Percentiles rank a stretch among this genome's conserved stretches.
These are phyloP conservation scores for Aurinia saxatilis DNA, from an alignment of 345 rosid genomes.

Conservation along the genomic window DNA sequence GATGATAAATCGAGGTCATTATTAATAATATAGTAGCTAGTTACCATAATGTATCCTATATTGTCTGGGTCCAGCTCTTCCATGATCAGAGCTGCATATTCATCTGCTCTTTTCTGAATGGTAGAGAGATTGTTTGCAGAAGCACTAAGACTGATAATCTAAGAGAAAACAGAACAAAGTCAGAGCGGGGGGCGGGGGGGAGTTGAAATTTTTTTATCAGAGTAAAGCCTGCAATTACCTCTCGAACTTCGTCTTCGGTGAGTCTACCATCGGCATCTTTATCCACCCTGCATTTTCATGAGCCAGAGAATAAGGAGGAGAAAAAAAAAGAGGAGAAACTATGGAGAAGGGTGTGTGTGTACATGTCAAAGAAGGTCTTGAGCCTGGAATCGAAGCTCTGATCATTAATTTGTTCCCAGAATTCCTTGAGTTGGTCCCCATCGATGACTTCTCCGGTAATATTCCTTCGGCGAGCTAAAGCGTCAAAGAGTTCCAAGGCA, in stretches of 20 bases:
- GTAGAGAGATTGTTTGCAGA: constrained; percentile 62
- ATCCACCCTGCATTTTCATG: constrained; percentile 57
- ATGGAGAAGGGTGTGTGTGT: no score
- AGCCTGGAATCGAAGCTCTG: constrained; percentile 77
- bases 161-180: not conserved
- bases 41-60: constrained; percentile 71
- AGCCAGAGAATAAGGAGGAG: not conserved
- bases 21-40: not conserved
- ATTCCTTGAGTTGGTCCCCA: constrained; percentile 42
- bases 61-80: constrained; percentile 77
- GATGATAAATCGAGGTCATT: not conserved
- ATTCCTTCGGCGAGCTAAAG: constrained; percentile 51
- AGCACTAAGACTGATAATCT: constrained; percentile 76
- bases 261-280: constrained; percentile 84
- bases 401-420: constrained; percentile 73
- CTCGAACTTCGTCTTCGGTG: constrained; percentile 64
- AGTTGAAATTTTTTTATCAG: no score
- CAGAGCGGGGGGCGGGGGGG: no score
- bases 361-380: constrained; percentile 76
- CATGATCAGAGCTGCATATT: constrained; percentile 76
- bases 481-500: constrained; percentile 57
- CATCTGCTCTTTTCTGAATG: constrained; percentile 69
- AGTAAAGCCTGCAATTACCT: constrained; percentile 30
- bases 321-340: not conserved
- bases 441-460: constrained; percentile 47